Evolutionary conservation across 352 stramenopile genomes (phyloP).

Genomic region (Phytophthora fragariaefolia): DNA sequence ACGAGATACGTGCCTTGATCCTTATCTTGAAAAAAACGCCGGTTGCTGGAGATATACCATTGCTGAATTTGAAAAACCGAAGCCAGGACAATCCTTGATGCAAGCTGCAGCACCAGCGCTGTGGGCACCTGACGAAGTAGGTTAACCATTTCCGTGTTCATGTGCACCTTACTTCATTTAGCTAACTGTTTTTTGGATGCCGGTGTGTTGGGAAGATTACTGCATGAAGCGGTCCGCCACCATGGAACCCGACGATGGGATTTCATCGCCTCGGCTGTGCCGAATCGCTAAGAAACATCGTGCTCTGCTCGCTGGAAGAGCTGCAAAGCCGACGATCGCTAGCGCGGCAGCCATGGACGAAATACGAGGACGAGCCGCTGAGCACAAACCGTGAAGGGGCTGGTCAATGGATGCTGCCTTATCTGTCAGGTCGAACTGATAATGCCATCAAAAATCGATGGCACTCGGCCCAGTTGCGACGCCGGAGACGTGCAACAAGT

Average conservation of each 20-base stretch:
- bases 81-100: background rate
- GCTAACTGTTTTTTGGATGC: background rate
- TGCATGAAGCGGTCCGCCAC: slow-evolving; percentile 17
- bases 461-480: too few relatives aligned
- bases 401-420: too few relatives aligned
- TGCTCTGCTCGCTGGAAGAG: slow-evolving; percentile 48
- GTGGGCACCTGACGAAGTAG: background rate
- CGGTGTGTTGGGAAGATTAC: too few relatives aligned
- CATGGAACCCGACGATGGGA: slow-evolving; percentile 33
- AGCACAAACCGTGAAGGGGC: too few relatives aligned
- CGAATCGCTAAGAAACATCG: slow-evolving; percentile 7
- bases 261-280: slow-evolving; percentile 15
- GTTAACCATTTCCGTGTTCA: background rate
- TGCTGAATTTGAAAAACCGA: background rate
- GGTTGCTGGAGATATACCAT: too few relatives aligned
- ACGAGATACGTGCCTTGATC: too few relatives aligned
- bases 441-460: too few relatives aligned
- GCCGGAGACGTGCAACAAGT: too few relatives aligned
- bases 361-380: too few relatives aligned
- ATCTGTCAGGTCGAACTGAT: too few relatives aligned
- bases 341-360: slow-evolving; percentile 50
- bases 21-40: too few relatives aligned
- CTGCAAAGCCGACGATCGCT: too few relatives aligned
- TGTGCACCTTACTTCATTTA: background rate
- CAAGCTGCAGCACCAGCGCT: background rate